These are phyloP conservation scores for Nidula niveotomentosa DNA, from an alignment of 1,284 basidiomycete genomes.

Conservation along the genomic window DNA sequence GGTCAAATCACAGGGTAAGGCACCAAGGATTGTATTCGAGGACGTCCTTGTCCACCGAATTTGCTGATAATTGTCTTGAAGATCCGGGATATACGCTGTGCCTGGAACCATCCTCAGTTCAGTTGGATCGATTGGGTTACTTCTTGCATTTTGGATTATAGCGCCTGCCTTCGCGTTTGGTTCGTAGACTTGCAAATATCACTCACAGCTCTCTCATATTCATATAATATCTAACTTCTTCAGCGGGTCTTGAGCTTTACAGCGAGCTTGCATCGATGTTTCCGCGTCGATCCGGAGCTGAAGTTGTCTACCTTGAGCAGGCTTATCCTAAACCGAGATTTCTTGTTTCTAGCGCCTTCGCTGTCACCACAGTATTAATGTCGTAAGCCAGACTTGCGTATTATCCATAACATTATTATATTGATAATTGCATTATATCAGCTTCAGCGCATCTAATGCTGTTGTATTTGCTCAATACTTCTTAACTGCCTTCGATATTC, in stretches of 20 bases:
- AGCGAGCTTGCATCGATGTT: constrained; percentile 30
- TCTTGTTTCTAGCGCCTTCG: constrained; percentile 27
- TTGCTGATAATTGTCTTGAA: constrained; percentile 4
- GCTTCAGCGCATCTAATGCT: constrained; percentile 28
- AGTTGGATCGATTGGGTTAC: constrained; percentile 28
- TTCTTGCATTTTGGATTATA: constrained; percentile 25
- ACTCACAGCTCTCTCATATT: no score
- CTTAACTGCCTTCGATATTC: constrained; percentile 23
- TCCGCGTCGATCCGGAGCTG: constrained; percentile 27
- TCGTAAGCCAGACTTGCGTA: constrained; percentile 18
- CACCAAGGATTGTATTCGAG: neutral
- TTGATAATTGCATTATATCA: constrained; percentile 3
- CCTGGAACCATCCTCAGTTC: constrained; percentile 27
- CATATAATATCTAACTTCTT: neutral
- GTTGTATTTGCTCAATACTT: constrained; percentile 31
- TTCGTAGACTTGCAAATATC: constrained; percentile 6
- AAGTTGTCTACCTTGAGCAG: constrained; percentile 32
- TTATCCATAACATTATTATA: neutral
- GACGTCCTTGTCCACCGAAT: neutral
- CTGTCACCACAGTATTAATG: constrained; percentile 24
- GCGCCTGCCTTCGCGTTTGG: constrained; percentile 28
- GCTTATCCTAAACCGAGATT: constrained; percentile 28
- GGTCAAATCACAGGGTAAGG: constrained; percentile 30
- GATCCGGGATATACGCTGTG: constrained; percentile 31
- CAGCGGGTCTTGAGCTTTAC: constrained; percentile 26